phyloP scores from a whole-genome alignment of 2,329 filamentous ascomycete genomes.

The Byssoonygena ceratinophila region DNA sequence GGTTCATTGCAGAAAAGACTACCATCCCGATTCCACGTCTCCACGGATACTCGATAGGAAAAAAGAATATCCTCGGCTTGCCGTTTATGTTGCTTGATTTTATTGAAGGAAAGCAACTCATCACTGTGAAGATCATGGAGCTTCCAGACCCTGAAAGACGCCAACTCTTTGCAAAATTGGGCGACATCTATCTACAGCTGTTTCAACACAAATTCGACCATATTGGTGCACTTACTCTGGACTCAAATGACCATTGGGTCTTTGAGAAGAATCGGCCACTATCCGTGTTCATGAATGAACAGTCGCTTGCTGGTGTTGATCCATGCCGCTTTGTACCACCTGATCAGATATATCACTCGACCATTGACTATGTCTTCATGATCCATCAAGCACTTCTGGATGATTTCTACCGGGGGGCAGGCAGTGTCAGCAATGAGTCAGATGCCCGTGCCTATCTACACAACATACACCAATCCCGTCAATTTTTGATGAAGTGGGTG shows the following conservation, averaged over 20 bases:
- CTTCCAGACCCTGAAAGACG: background rate
- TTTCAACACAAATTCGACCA: conserved; percentile 9
- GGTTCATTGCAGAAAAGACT: conserved; percentile 17
- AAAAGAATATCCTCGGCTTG: conserved; percentile 10
- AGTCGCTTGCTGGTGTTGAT: background rate
- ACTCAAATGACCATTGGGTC: conserved; percentile 7
- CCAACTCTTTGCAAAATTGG: conserved; percentile 1
- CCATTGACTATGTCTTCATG: conserved; percentile 10
- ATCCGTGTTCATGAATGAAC: conserved; percentile 5
- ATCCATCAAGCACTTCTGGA: conserved; percentile 9
- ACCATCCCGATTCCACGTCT: conserved; percentile 18
- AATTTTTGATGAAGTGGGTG: conserved; percentile 13
- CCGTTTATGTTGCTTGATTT: conserved; percentile 11
- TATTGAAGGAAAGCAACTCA: conserved; percentile 8
- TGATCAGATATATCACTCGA: conserved; percentile 9
- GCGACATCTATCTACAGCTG: conserved; percentile 12
- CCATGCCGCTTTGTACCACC: background rate
- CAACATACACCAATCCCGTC: background rate
- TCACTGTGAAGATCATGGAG: background rate
- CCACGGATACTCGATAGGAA: conserved; percentile 7
- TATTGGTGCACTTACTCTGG: conserved; percentile 10
- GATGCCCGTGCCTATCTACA: conserved; percentile 14
- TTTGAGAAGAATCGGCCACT: conserved; percentile 11
- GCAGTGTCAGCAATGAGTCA: conserved; percentile 7
- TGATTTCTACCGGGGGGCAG: conserved; percentile 10